Evolutionary conservation across 164 flowering plant species (phyloP).

Genomic region (grape (Vitis vinifera)): DNA sequence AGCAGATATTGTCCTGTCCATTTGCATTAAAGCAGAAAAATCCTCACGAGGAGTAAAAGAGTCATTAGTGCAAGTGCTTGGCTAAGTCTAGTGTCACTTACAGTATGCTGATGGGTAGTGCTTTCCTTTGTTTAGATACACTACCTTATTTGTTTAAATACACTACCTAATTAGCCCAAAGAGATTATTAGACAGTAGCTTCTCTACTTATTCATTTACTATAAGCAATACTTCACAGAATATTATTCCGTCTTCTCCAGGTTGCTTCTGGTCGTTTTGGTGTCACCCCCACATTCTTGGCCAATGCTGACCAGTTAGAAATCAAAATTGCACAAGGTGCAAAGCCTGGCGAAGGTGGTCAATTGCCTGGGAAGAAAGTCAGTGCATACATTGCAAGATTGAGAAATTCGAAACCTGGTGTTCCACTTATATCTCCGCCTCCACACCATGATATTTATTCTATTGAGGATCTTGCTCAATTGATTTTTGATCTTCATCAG

Average conservation of each 20-base stretch:
- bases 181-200: background rate
- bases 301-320: constrained; percentile 94
- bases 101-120: too few relatives aligned
- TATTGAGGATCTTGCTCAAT: constrained; percentile 98
- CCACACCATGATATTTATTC: constrained; percentile 99
- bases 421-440: constrained; percentile 99
- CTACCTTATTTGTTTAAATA: too few relatives aligned
- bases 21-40: too few relatives aligned
- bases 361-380: constrained; percentile 98
- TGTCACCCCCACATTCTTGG: constrained; percentile 98
- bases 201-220: background rate
- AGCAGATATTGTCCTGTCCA: too few relatives aligned
- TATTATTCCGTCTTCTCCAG: constrained; percentile 35
- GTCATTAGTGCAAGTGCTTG: too few relatives aligned
- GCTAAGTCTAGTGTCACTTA: too few relatives aligned
- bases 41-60: too few relatives aligned
- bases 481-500: constrained; percentile 99
- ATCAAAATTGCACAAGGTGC: constrained; percentile 99
- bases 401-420: constrained; percentile 98
- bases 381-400: constrained; percentile 98
- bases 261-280: constrained; percentile 99
- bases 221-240: background rate
- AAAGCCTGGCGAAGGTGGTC: constrained; percentile 99
- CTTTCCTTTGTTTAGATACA: too few relatives aligned
- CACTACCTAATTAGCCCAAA: too few relatives aligned